Percentiles rank a stretch among this genome's conserved stretches.
These are phyloP conservation scores for Leccinum pachyderme DNA, from an alignment of 1,284 basidiomycete species.

Conservation along the genomic window DNA sequence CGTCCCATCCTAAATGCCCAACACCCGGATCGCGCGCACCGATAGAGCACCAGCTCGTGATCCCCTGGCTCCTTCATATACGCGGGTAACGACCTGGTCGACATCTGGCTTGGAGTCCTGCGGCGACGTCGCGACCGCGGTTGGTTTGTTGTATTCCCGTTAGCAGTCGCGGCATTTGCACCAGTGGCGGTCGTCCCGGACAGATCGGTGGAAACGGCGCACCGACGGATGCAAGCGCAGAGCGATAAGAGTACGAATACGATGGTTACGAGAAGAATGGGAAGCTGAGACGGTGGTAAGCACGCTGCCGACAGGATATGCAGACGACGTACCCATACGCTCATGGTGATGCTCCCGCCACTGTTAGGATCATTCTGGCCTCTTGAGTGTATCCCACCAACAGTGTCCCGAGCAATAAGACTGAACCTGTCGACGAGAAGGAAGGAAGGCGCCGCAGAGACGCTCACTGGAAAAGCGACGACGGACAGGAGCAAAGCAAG, in stretches of 20 bases:
- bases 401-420: no score
- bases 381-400: slow-evolving; percentile 1
- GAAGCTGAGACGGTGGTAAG: slow-evolving; percentile 18
- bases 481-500: slow-evolving; percentile 8
- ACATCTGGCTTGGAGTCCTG: slow-evolving; percentile 61
- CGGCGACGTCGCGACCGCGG: slow-evolving; percentile 44
- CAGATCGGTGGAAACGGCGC: neutral
- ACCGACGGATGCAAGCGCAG: slow-evolving; percentile 22
- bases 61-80: slow-evolving; percentile 82
- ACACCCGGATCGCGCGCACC: slow-evolving; percentile 38
- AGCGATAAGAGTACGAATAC: slow-evolving; percentile 26
- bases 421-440: neutral
- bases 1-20: neutral
- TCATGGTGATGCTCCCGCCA: slow-evolving; percentile 15
- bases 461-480: neutral
- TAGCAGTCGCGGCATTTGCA: neutral
- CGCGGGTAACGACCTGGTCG: slow-evolving; percentile 66
- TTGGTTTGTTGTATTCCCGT: neutral
- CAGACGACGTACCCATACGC: slow-evolving; percentile 24
- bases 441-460: slow-evolving; percentile 15
- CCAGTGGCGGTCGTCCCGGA: neutral
- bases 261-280: slow-evolving; percentile 23
- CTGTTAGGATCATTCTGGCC: neutral
- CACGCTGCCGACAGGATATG: neutral
- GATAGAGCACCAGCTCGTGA: slow-evolving; percentile 69